phyloP scores from a whole-genome alignment of 345 rosid genomes.

The Eucalyptus paniculata region DNA sequence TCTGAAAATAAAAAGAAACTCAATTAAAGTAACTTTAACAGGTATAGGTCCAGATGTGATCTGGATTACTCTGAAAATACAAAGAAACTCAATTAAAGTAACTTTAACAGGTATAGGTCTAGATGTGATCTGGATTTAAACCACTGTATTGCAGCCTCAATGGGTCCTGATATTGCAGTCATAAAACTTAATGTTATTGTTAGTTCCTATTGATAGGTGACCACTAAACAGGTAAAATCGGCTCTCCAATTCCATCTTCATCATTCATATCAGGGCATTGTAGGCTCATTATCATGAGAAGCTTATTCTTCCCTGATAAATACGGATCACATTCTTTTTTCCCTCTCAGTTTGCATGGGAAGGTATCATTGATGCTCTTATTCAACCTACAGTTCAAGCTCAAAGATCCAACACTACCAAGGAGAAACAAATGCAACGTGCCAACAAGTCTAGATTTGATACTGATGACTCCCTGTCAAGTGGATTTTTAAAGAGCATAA shows the following conservation, averaged over 20 bases:
- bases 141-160: background rate
- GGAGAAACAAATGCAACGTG: background rate
- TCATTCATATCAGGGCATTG: background rate
- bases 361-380: slow-evolving; percentile 41
- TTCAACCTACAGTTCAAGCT: slow-evolving; percentile 3
- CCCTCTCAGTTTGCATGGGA: slow-evolving; percentile 47
- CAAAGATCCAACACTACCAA: background rate
- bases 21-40: too few relatives aligned
- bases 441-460: background rate
- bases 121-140: background rate
- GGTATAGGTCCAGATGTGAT: background rate
- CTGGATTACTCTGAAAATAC: background rate
- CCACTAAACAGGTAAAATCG: background rate
- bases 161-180: background rate
- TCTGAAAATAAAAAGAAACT: too few relatives aligned
- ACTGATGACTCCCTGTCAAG: slow-evolving; percentile 3
- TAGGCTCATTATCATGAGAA: background rate
- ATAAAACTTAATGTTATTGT: background rate
- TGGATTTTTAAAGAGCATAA: slow-evolving; percentile 23
- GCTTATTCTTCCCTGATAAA: background rate
- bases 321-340: background rate
- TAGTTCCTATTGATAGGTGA: background rate
- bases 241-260: background rate
- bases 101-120: background rate
- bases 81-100: too few relatives aligned